phyloP scores from a whole-genome alignment of 148 eudicot species.

The Amaranthus hypochondriacus region DNA sequence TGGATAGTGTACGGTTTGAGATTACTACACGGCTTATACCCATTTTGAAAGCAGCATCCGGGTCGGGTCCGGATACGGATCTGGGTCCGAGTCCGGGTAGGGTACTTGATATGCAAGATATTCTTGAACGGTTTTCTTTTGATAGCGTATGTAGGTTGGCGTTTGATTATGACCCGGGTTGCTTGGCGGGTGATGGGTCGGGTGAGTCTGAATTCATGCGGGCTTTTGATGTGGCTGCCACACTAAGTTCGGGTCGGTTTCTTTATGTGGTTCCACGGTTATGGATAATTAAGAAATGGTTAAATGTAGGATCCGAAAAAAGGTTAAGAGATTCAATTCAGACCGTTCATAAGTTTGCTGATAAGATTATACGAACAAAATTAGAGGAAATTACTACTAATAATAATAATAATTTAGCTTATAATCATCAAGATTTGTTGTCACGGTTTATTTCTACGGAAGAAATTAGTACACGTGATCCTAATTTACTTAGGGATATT shows the following conservation, averaged over 20 bases:
- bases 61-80: constrained; percentile 34
- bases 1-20: constrained; percentile 38
- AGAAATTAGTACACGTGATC: neutral
- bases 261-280: constrained; percentile 36
- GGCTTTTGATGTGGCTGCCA: constrained; percentile 59
- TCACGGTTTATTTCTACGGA: constrained; percentile 47
- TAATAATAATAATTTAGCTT: neutral
- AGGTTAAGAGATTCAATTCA: constrained; percentile 40
- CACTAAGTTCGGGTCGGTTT: constrained; percentile 48
- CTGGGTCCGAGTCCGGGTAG: too few relatives aligned
- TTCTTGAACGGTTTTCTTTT: constrained; percentile 59
- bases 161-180: constrained; percentile 66
- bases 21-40: constrained; percentile 42
- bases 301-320: constrained; percentile 53
- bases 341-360: constrained; percentile 53
- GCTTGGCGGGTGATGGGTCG: constrained; percentile 42
- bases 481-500: constrained; percentile 46
- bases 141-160: constrained; percentile 68
- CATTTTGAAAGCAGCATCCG: constrained; percentile 24
- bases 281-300: constrained; percentile 36
- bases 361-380: constrained; percentile 46
- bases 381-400: constrained; percentile 25
- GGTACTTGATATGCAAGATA: constrained; percentile 36
- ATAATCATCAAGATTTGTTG: constrained; percentile 40
- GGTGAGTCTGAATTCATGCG: constrained; percentile 49